Base-by-base conservation (phyloP, 345 rosid genomes). In the Mallotus nudiflorus region DNA sequence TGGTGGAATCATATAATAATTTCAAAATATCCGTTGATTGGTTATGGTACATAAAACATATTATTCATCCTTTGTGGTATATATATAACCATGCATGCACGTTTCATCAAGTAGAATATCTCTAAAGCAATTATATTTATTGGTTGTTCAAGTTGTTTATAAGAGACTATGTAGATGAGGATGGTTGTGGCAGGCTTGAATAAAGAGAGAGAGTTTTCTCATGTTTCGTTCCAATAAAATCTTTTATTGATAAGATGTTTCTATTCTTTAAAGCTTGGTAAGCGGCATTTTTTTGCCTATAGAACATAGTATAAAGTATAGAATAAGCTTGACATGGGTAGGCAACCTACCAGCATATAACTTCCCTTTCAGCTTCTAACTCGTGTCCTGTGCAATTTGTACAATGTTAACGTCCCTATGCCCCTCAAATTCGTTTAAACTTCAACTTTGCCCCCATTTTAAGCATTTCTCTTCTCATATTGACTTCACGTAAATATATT, bases 281-380 rank as follows among this genome's bases (percentile, higher is more conserved):
- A 80, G 48, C 69, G 62, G 62, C 16, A 63, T 53, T 63, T 67
- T 60, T 40, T 6, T 28, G 58, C 9, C 16, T 24, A 14, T 45
- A 64, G 59, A 13, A 24, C n/a, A 27, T 28, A 28, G 37, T 27
- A 27, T 27, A 27, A 33, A 54, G n/a, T n/a, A 66, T 3, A 39
- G 33, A 53, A 61, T 25, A 25, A 14, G 72, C 35, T 44, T 3
- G 66, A 80, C 57, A 73, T 67, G 75, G 65, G 82, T 79, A 77
- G 87, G 85, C 77, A 59, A 79, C 85, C 87, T 51, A 84, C 79
- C 85, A 28, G 40, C 73, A 50, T 74, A 65, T 53, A 70, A 68
- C 80, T 57, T 76, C 77, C 77, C 13, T 55, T 53, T 49, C 77
- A 72, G 56, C 73, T 60, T 74, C 73, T 52, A 53, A 62, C 57